phyloP scores from a whole-genome alignment of 2,329 filamentous ascomycete species.

The Raffaelea arxii region DNA sequence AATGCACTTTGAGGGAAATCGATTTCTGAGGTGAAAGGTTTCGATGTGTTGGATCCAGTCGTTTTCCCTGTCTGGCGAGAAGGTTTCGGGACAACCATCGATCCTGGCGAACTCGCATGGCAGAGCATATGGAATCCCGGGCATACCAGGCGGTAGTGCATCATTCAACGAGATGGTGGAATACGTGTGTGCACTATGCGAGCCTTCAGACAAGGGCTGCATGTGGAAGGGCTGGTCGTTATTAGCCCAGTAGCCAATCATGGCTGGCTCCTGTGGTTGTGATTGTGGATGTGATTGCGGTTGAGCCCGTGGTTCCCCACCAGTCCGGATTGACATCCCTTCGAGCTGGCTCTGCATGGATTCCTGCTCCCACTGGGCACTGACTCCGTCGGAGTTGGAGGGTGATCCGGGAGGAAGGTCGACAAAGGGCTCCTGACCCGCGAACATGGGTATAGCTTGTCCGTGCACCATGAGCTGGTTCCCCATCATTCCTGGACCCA shows the following conservation, averaged over 20 bases:
- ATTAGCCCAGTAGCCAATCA: too few species aligned
- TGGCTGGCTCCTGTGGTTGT: too few species aligned
- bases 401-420: neutral
- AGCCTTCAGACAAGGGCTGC: neutral
- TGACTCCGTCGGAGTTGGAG: neutral
- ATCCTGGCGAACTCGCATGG: conserved; percentile 36
- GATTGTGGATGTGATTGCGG: too few species aligned
- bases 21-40: conserved; percentile 22
- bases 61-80: conserved; percentile 25
- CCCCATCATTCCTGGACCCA: too few species aligned
- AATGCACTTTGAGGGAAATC: conserved; percentile 24
- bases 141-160: neutral
- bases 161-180: neutral
- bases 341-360: neutral
- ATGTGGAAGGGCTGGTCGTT: neutral
- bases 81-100: conserved; percentile 25
- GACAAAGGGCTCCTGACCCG: neutral
- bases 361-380: neutral
- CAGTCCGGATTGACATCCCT: neutral
- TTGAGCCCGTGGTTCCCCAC: too few species aligned
- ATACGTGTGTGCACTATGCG: neutral
- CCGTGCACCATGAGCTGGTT: too few species aligned
- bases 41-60: conserved; percentile 38
- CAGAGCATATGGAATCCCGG: conserved; percentile 13
- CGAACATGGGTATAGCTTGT: too few species aligned